A percentile compares a stretch with the other conserved stretches of the same genome.
Evolutionary conservation across 352 stramenopile species (phyloP).

Genomic region (Globisporangium camurandrum): DNA sequence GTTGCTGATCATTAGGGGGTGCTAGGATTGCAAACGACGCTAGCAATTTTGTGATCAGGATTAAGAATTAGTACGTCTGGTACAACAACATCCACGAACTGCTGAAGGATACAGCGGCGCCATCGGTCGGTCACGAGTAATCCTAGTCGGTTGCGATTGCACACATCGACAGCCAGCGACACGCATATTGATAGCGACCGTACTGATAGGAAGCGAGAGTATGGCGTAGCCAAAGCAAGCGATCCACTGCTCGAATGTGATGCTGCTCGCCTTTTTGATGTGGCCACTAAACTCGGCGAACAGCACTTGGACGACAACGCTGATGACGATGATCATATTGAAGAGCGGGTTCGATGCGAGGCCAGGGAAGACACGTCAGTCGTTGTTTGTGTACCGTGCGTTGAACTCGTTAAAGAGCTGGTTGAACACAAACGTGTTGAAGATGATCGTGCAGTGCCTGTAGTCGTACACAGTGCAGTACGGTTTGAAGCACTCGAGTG

Average conservation of each 20-base stretch:
- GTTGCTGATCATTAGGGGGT: conserved; percentile 33
- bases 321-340: conserved; percentile 88
- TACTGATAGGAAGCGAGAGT: conserved; percentile 65
- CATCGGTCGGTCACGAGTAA: no score
- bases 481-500: conserved; percentile 34
- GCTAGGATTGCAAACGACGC: conserved; percentile 68
- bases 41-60: conserved; percentile 56
- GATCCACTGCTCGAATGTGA: conserved; percentile 57
- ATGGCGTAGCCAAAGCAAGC: conserved; percentile 50
- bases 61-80: conserved; percentile 65
- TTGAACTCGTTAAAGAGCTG: conserved; percentile 93
- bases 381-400: conserved; percentile 86
- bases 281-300: conserved; percentile 94
- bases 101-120: no score
- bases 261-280: conserved; percentile 70
- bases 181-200: neutral
- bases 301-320: conserved; percentile 91
- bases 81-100: no score
- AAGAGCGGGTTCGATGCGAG: conserved; percentile 92
- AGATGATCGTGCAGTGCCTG: conserved; percentile 95
- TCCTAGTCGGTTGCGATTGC: neutral
- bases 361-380: conserved; percentile 93
- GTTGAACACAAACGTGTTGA: conserved; percentile 97
- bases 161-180: neutral
- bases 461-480: conserved; percentile 66